These are phyloP conservation scores for Neovahlkampfia damariscottae DNA, from an alignment of 78 protist genomes.

Conservation along the genomic window DNA sequence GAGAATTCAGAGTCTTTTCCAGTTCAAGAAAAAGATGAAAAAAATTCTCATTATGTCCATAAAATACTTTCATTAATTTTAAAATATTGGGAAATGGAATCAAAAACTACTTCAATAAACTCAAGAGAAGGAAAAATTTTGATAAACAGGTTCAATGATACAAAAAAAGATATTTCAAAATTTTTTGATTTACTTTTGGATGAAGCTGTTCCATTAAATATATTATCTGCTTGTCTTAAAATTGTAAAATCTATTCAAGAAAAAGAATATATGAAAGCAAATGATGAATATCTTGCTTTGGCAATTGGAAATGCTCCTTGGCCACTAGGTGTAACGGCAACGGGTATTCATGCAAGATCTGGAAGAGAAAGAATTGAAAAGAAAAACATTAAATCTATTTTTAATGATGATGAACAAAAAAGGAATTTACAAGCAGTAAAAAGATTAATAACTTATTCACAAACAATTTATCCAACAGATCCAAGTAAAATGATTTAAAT, in stretches of 20 bases:
- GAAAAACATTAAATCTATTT: background rate
- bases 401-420: background rate
- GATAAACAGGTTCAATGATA: background rate
- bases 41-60: background rate
- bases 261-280: slow-evolving; percentile 36
- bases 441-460: background rate
- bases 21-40: background rate
- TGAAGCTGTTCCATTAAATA: background rate
- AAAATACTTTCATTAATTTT: background rate
- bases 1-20: background rate
- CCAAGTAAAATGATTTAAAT: background rate
- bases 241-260: background rate
- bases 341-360: slow-evolving; percentile 42
- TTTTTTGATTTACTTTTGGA: background rate
- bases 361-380: slow-evolving; percentile 36
- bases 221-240: background rate
- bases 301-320: slow-evolving; percentile 91
- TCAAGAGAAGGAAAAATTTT: background rate
- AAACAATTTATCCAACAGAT: background rate
- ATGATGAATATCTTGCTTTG: slow-evolving; percentile 60
- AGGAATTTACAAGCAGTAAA: background rate
- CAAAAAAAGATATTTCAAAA: background rate
- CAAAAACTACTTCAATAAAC: background rate
- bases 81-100: background rate
- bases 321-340: slow-evolving; percentile 69